Percentiles rank a stretch among this genome's conserved stretches.
Conservation (phyloP, 768 basidiomycete species). For the Collybiopsis confluens region DNA sequence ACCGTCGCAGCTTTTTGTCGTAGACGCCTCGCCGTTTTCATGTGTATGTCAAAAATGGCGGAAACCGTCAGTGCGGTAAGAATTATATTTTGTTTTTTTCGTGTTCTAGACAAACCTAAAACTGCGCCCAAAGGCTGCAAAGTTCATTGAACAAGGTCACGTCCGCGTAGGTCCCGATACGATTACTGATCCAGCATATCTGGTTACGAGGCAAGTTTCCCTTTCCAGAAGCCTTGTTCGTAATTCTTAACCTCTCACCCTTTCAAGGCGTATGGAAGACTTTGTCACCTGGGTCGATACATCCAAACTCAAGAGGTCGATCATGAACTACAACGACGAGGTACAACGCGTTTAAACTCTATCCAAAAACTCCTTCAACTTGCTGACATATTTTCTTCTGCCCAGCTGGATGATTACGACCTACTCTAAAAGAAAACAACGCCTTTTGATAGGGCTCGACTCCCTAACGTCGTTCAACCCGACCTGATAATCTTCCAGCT, state of each 20-base stretch:
- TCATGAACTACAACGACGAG: constrained; percentile 97
- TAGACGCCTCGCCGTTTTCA: constrained; percentile 85
- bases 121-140: constrained; percentile 71
- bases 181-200: constrained; percentile 92
- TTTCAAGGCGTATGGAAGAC: constrained; percentile 89
- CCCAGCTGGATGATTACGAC: constrained; percentile 92
- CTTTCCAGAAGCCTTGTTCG: constrained; percentile 1
- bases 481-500: too few relatives aligned
- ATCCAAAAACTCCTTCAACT: not conserved
- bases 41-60: constrained; percentile 91
- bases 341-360: constrained; percentile 31
- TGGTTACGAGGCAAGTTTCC: constrained; percentile 75
- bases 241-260: not conserved
- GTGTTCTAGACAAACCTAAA: constrained; percentile 7
- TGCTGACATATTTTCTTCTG: constrained; percentile 14
- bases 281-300: constrained; percentile 99
- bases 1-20: constrained; percentile 95
- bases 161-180: constrained; percentile 95
- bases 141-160: constrained; percentile 98
- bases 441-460: too few relatives aligned
- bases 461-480: too few relatives aligned
- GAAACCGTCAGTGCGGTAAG: constrained; percentile 92
- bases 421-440: constrained; percentile 46
- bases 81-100: constrained; percentile 4
- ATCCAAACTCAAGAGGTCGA: constrained; percentile 91